These are phyloP conservation scores for Dicorynia guianensis DNA, from an alignment of 306 rosid species.

Conservation along the genomic window DNA sequence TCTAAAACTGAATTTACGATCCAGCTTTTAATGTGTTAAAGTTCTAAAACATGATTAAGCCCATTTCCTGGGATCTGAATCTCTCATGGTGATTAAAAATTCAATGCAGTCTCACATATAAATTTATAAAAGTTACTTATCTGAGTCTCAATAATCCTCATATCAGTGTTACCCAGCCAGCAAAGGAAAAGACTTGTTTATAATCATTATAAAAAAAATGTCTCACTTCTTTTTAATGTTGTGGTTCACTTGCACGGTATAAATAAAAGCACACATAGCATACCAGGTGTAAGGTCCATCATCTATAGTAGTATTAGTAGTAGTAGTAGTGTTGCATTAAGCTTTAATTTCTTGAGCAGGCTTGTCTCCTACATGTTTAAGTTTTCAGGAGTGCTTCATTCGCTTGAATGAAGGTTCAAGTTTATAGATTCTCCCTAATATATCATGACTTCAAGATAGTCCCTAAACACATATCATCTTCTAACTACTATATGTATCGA, in stretches of 20 bases:
- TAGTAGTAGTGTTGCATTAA: neutral
- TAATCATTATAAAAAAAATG: neutral
- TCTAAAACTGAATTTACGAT: slow-evolving; percentile 20
- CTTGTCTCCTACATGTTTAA: slow-evolving; percentile 2
- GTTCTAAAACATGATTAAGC: slow-evolving; percentile 13
- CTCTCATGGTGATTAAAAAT: neutral
- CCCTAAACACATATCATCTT: too few species aligned
- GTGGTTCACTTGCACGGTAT: neutral
- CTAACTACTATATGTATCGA: too few species aligned
- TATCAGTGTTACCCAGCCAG: neutral
- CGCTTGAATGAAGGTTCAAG: neutral
- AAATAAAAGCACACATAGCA: too few species aligned
- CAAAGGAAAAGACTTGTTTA: neutral
- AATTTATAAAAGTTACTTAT: neutral
- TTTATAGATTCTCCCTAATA: neutral
- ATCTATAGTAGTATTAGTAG: neutral
- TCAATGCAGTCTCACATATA: neutral
- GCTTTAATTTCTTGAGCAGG: slow-evolving; percentile 12
- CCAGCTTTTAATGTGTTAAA: neutral
- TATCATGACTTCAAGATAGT: neutral
- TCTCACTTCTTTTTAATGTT: neutral
- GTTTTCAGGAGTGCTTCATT: neutral
- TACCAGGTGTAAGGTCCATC: too few species aligned
- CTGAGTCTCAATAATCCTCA: neutral
- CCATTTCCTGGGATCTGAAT: slow-evolving; percentile 17